Base-by-base conservation (phyloP, 257 asterid genomes). In the Verbena officinalis region DNA sequence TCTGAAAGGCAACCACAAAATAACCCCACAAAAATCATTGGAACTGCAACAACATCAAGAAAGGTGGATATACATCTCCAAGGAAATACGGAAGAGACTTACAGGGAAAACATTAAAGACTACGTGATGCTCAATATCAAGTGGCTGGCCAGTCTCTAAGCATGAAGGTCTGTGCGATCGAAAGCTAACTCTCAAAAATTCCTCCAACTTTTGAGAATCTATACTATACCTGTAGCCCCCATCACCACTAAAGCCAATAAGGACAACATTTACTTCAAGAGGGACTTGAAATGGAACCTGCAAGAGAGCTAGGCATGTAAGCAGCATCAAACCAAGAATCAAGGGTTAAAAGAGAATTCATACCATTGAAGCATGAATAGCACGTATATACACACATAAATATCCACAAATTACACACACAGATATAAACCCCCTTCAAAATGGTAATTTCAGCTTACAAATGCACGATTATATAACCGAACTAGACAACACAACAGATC, bases 221-320 rank as follows among this genome's bases (percentile, higher is more conserved):
- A 90, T 50, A 17, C 75, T 51, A 44, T 83, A 94, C 77, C 99
- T 86, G 66, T 94, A 90, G 52, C 97, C 99, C 48, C 99, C 99
- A 21, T 94, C 97, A 20, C 86, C 88, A 60, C 76, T 86, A 77
- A 94, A 94, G 72, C 99, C 99, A 68, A 94, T 73, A 45, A 94
- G 96, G 65, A 94, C 95, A 50, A 94, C 78, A 69, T 94, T 94
- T 39, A 94, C 99, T 81, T 94, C 99, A 69, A 94, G 96, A 52
- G 99, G 99, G 40, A 94, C 99, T 86, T 88, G 96, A 76, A 94
- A 94, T 12, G 99, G 99, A 74, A 94, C 99, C 99, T 94, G 84
- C 73, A 68, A 31, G 30, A 62, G 51, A 63, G 59, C 11, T 3
- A 49, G 53, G 12, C 33, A 69, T 60, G 69, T 56, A 30, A 77